Evolutionary conservation across 371 early-diverging fungal genomes (phyloP).

Genomic region (Mortierella sp.): DNA sequence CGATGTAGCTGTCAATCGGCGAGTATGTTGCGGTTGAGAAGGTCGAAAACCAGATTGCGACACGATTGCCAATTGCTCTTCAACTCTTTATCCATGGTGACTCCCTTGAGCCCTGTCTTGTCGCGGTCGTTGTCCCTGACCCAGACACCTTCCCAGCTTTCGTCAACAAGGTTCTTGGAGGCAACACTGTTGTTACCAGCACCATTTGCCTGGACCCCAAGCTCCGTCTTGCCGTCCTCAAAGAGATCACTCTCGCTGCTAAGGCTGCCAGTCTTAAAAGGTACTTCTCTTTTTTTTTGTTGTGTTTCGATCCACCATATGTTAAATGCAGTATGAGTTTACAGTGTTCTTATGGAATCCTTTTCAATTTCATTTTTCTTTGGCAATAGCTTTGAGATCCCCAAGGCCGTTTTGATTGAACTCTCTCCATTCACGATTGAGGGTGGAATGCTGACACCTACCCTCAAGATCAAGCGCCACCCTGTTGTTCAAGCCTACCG

Average conservation of each 20-base stretch:
- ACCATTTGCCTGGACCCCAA: neutral
- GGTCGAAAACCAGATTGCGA: constrained; percentile 58
- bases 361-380: neutral
- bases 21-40: constrained; percentile 99
- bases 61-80: constrained; percentile 56
- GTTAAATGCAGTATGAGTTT: neutral
- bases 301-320: too few relatives aligned
- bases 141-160: constrained; percentile 65
- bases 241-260: neutral
- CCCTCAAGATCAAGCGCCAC: constrained; percentile 51
- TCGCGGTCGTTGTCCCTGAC: constrained; percentile 90
- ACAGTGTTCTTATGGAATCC: neutral
- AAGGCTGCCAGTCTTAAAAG: neutral
- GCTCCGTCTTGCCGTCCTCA: neutral
- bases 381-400: constrained; percentile 43
- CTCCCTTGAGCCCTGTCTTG: constrained; percentile 81
- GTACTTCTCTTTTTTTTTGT: neutral
- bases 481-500: constrained; percentile 19
- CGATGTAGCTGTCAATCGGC: constrained; percentile 72
- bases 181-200: neutral
- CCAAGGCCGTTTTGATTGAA: constrained; percentile 77
- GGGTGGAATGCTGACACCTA: constrained; percentile 83
- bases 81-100: constrained; percentile 91
- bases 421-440: constrained; percentile 84
- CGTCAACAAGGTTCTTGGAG: constrained; percentile 52